These are phyloP conservation scores for Nematocida major DNA, from an alignment of 371 early-diverging fungal species.

Conservation along the genomic window DNA sequence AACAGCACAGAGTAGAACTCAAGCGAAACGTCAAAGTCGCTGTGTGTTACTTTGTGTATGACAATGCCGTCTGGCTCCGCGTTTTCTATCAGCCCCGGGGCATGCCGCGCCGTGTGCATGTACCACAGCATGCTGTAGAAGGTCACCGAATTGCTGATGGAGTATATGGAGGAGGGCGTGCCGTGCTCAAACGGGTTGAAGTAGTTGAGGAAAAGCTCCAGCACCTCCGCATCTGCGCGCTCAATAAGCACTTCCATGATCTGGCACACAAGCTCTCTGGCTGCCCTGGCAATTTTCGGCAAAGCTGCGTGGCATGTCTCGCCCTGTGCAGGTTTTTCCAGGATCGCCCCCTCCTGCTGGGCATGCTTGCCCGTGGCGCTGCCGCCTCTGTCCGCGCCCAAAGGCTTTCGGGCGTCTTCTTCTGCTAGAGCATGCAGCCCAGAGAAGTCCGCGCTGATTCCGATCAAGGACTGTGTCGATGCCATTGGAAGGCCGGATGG, in stretches of 20 bases:
- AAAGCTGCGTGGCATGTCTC: neutral
- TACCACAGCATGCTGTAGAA: conserved; percentile 42
- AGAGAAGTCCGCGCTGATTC: neutral
- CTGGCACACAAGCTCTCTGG: neutral
- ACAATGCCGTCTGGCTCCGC: neutral
- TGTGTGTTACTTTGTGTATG: neutral
- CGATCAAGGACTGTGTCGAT: neutral
- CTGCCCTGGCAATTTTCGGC: neutral
- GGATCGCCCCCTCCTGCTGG: too few species aligned
- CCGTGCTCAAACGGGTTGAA: conserved; percentile 38
- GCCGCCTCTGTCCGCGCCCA: too few species aligned
- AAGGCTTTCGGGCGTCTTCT: too few species aligned
- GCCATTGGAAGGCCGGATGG: neutral
- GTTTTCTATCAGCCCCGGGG: neutral
- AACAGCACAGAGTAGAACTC: conserved; percentile 19
- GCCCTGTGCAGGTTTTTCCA: too few species aligned
- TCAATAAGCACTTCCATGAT: too few species aligned
- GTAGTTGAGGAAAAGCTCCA: conserved; percentile 18
- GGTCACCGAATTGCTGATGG: neutral
- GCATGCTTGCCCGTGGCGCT: too few species aligned
- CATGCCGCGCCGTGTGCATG: neutral
- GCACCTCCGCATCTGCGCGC: neutral
- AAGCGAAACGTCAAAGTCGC: conserved; percentile 16
- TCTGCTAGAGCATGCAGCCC: too few species aligned
- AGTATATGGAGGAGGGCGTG: neutral